These are phyloP conservation scores for Mucor mucedo DNA, from an alignment of 371 early-diverging fungal species.

Conservation along the genomic window DNA sequence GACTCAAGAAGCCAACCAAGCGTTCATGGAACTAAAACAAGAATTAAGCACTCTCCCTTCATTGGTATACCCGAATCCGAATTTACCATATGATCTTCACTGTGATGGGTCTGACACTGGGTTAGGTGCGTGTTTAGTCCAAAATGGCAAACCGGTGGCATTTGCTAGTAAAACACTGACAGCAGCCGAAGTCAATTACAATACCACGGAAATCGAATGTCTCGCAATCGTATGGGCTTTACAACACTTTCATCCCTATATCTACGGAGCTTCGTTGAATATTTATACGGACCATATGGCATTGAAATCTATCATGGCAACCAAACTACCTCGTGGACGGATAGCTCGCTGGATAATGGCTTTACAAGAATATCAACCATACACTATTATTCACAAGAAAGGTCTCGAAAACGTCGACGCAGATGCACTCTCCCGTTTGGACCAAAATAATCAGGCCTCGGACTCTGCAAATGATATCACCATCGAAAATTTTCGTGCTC, in stretches of 20 bases:
- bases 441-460: background rate
- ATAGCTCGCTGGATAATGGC: slow-evolving; percentile 7
- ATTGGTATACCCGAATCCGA: slow-evolving; percentile 9
- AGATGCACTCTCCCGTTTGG: slow-evolving; percentile 8
- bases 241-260: slow-evolving; percentile 11
- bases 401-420: slow-evolving; percentile 1
- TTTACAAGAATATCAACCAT: slow-evolving; percentile 3
- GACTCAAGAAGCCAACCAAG: background rate
- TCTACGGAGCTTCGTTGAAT: slow-evolving; percentile 14
- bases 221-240: slow-evolving; percentile 14
- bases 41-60: background rate
- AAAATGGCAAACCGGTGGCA: slow-evolving; percentile 19
- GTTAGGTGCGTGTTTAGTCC: slow-evolving; percentile 19
- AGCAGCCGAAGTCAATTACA: slow-evolving; percentile 7
- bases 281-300: slow-evolving; percentile 25
- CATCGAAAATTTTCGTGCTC: background rate
- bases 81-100: slow-evolving; percentile 14
- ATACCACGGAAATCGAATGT: slow-evolving; percentile 4
- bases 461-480: background rate
- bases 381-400: slow-evolving; percentile 4
- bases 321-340: background rate
- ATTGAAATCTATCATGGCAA: slow-evolving; percentile 1
- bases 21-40: slow-evolving; percentile 28
- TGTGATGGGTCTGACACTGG: slow-evolving; percentile 15
- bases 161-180: slow-evolving; percentile 23